A percentile compares a stretch with the other conserved stretches of the same genome.
Conservation (phyloP, 2,329 filamentous ascomycete species). For the Coniochaeta sp. region DNA sequence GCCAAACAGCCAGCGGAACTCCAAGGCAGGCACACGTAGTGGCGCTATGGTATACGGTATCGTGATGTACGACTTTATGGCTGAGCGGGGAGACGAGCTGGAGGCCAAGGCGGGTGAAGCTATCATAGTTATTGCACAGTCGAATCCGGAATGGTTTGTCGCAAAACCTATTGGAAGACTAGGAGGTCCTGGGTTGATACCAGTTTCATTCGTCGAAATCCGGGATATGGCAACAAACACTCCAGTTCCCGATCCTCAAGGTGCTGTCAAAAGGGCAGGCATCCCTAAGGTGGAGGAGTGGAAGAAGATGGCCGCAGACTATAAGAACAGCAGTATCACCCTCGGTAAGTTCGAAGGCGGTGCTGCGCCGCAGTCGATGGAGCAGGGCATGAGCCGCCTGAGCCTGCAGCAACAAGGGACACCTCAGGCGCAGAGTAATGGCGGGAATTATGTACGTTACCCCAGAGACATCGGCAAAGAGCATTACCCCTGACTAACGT, state of each 20-base stretch:
- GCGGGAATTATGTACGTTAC: background rate
- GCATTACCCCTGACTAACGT: conserved; percentile 9
- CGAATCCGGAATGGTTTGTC: conserved; percentile 98
- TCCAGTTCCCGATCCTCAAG: conserved; percentile 71
- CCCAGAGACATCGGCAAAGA: conserved; percentile 2
- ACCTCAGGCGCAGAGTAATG: background rate
- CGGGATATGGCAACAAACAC: conserved; percentile 86
- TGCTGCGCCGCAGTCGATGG: conserved; percentile 40
- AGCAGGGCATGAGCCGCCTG: conserved; percentile 70
- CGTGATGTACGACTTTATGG: conserved; percentile 94
- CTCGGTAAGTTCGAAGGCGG: conserved; percentile 78
- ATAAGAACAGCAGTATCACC: conserved; percentile 98
- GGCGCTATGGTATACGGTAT: conserved; percentile 94
- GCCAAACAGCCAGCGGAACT: conserved; percentile 35
- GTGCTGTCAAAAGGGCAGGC: conserved; percentile 79
- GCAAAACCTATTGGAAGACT: conserved; percentile 96
- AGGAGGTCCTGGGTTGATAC: conserved; percentile 92
- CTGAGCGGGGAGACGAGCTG: conserved; percentile 90
- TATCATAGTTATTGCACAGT: conserved; percentile 97
- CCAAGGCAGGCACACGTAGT: conserved; percentile 41
- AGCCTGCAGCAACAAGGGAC: conserved; percentile 43
- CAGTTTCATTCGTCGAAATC: conserved; percentile 94
- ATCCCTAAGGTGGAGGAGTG: conserved; percentile 96
- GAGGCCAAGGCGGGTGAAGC: conserved; percentile 93
- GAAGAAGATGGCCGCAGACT: conserved; percentile 99